phyloP scores from a whole-genome alignment of 306 rosid species.

The Pueraria montana region DNA sequence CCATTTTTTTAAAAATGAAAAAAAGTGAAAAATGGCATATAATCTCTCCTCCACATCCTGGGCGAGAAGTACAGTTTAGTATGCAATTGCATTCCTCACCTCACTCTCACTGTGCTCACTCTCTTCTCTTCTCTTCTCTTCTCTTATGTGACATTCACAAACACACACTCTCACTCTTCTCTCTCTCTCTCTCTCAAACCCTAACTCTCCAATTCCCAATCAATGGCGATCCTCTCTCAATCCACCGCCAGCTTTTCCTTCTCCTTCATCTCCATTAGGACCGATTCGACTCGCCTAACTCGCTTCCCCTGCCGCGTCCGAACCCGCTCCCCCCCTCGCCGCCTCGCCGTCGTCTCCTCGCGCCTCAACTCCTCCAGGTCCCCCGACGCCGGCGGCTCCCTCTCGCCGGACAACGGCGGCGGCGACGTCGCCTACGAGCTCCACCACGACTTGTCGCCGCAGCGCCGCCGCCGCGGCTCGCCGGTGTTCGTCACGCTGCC shows the following conservation, averaged over 20 bases:
- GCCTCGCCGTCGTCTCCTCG: conserved; percentile 52
- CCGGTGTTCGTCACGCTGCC: conserved; percentile 84
- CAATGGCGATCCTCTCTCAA: conserved; percentile 78
- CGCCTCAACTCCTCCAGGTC: conserved; percentile 72
- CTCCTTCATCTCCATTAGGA: conserved; percentile 61
- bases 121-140: not conserved
- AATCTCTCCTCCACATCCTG: conserved; percentile 49
- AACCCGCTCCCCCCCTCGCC: conserved; percentile 49
- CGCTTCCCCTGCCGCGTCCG: conserved; percentile 61
- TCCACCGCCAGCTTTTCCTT: conserved; percentile 65
- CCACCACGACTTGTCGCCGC: conserved; percentile 67
- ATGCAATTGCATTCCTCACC: conserved; percentile 8
- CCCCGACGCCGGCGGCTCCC: conserved; percentile 68
- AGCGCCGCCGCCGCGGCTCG: conserved; percentile 64
- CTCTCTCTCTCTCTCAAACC: conserved; percentile 32
- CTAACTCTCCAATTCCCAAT: conserved; percentile 50
- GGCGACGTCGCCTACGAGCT: conserved; percentile 73
- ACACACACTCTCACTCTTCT: not conserved
- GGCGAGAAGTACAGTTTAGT: not conserved
- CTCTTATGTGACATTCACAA: not conserved
- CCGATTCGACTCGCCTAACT: conserved; percentile 45
- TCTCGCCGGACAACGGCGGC: conserved; percentile 74
- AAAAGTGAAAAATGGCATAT: conserved; percentile 1
- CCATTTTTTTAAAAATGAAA: not conserved
- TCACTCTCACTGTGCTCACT: not conserved